These are phyloP conservation scores for Zanthoxylum bungeanum DNA, from an alignment of 345 rosid genomes.

Conservation along the genomic window DNA sequence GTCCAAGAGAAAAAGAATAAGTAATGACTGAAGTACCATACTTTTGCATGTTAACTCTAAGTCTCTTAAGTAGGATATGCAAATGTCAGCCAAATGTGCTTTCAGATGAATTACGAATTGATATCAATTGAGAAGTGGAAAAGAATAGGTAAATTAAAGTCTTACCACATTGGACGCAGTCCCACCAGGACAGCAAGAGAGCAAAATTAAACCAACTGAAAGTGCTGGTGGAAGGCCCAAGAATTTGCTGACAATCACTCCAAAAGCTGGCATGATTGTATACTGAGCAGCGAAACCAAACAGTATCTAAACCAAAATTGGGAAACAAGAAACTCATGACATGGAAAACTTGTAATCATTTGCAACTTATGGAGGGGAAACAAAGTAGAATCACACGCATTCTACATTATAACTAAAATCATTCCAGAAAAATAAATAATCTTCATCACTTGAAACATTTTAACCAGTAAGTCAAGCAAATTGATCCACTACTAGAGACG, in stretches of 20 bases:
- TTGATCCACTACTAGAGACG: neutral
- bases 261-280: constrained; percentile 58
- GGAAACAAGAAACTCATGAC: neutral
- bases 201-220: constrained; percentile 65
- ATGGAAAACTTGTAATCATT: neutral
- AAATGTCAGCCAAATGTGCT: neutral
- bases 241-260: constrained; percentile 38
- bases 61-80: too few species aligned
- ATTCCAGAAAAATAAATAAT: neutral
- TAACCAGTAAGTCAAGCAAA: neutral
- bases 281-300: constrained; percentile 64
- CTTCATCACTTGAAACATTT: neutral
- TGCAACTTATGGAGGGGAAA: neutral
- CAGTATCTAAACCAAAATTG: constrained; percentile 44
- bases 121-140: neutral
- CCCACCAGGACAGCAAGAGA: constrained; percentile 67
- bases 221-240: constrained; percentile 60
- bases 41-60: too few species aligned
- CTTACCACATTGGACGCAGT: constrained; percentile 78
- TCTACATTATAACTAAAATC: neutral
- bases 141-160: neutral
- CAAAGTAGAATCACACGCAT: neutral
- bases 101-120: neutral
- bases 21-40: too few species aligned
- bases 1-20: too few species aligned